phyloP scores from a whole-genome alignment of 164 flowering plant species.

The Tetracentron sinense region DNA sequence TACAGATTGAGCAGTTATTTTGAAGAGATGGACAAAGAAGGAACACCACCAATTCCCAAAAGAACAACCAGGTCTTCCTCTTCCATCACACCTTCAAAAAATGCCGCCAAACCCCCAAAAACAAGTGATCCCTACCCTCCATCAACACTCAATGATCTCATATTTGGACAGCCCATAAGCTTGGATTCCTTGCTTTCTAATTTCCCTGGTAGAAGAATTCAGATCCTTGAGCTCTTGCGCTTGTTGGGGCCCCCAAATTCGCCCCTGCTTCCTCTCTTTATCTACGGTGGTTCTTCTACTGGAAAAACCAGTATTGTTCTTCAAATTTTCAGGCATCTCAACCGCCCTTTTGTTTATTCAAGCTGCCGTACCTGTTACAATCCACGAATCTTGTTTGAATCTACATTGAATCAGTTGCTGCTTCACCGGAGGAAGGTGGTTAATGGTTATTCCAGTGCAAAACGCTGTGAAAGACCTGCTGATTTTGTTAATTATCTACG shows the following conservation, averaged over 20 bases:
- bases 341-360: constrained; percentile 80
- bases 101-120: constrained; percentile 20
- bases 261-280: constrained; percentile 65
- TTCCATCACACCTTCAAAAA: constrained; percentile 21
- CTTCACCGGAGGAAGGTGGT: constrained; percentile 50
- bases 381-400: constrained; percentile 77
- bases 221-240: constrained; percentile 55
- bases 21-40: constrained; percentile 47
- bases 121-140: constrained; percentile 20
- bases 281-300: constrained; percentile 73
- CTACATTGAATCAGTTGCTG: constrained; percentile 64
- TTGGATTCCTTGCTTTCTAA: constrained; percentile 46
- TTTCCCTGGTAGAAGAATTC: constrained; percentile 64
- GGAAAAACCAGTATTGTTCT: constrained; percentile 80
- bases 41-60: constrained; percentile 34
- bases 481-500: constrained; percentile 73
- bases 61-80: constrained; percentile 63
- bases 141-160: constrained; percentile 38
- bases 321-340: constrained; percentile 61
- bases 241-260: constrained; percentile 70
- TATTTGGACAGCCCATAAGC: constrained; percentile 34
- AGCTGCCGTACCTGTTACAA: constrained; percentile 76
- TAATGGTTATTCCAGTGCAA: constrained; percentile 68
- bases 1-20: background rate
- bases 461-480: constrained; percentile 75